Evolutionary conservation across 331 rosid genomes (phyloP), one percentile per base, ranked within the genome.

Genomic region (Cydonia oblonga): DNA sequence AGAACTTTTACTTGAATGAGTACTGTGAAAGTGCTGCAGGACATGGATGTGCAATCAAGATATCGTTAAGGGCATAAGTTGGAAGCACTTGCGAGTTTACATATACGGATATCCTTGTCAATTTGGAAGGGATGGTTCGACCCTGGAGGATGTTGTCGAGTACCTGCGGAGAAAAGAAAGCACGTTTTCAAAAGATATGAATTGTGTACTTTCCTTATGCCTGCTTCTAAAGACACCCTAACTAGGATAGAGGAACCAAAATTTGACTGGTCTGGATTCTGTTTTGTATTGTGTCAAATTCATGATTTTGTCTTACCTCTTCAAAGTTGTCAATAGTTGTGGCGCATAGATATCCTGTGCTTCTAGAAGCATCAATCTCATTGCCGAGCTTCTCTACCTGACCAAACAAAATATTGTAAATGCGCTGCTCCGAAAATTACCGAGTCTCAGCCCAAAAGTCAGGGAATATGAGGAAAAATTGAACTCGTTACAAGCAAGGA

Each of bases 1-100:
- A n/a, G n/a, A n/a, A n/a, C n/a, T n/a, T n/a, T n/a, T 89, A 89
- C 97, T 86, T 84, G 84, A 89, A 88, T 59, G 99, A 95, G 82
- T 88, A 85, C 63, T 80, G 84, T 28, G 99, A 89, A 65, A 86
- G 77, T 65, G 97, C 79, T 29, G 99, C 97, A 7, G 99, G 97
- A 79, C 89, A 88, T 64, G 96, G 92, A 83, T 95, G 93, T 44
- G 96, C 91, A 71, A 87, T 79, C 64, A 95, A 83, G 62, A 91
- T 42, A 84, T 95, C 99, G 66, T 95, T 95, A 22, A 95, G 96
- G 75, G 93, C 97, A 76, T 68, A 86, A 35, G 85, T 87, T 60
- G 96, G 61, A 70, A 89, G 63, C 69, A 22, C 79, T 71, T 68
- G 69, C 11, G 80, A 81, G 77, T 91, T 95, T 60, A 89, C 85